A percentile compares a stretch with the other conserved stretches of the same genome.
These are phyloP conservation scores for Chlorella variabilis DNA, from an alignment of 163 green algal genomes.

Conservation along the genomic window DNA sequence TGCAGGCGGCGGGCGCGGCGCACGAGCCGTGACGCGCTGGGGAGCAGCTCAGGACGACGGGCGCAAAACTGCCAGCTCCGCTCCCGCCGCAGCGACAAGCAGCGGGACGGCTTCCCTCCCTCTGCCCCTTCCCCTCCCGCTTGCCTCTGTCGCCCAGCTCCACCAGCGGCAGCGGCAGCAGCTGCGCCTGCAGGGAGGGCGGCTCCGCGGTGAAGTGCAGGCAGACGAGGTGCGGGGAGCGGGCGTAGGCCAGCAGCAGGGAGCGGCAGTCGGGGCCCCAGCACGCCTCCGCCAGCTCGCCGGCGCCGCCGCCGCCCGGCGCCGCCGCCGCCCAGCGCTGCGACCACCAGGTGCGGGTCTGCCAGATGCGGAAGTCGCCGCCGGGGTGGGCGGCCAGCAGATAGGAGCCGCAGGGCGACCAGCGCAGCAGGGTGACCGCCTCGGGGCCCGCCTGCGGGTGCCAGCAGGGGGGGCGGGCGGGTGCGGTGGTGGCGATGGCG, in stretches of 20 bases:
- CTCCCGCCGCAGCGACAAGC: no score
- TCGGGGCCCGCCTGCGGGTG: slow-evolving; percentile 33
- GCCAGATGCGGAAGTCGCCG: slow-evolving; percentile 45
- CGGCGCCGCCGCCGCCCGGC: not conserved
- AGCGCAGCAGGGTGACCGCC: slow-evolving; percentile 40
- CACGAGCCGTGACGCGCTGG: not conserved
- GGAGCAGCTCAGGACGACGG: no score
- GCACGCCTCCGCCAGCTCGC: slow-evolving; percentile 28
- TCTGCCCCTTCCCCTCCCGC: no score
- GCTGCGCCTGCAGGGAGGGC: slow-evolving; percentile 54
- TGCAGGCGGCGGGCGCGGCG: not conserved
- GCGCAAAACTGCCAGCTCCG: no score
- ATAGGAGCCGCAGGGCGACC: slow-evolving; percentile 53
- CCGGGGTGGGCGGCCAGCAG: slow-evolving; percentile 36
- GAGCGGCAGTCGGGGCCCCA: slow-evolving; percentile 45
- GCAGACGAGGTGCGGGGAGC: slow-evolving; percentile 38
- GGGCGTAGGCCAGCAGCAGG: slow-evolving; percentile 36
- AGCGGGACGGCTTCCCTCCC: no score
- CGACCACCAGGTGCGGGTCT: slow-evolving; percentile 51
- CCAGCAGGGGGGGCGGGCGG: not conserved
- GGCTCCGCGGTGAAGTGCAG: slow-evolving; percentile 53
- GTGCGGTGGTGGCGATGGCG: not conserved
- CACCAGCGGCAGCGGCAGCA: slow-evolving; percentile 49
- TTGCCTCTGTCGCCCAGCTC: slow-evolving; percentile 19
- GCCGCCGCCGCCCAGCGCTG: slow-evolving; percentile 32